Evolutionary conservation across 2,329 filamentous ascomycete genomes (phyloP).

Genomic region (Exophiala sideris): DNA sequence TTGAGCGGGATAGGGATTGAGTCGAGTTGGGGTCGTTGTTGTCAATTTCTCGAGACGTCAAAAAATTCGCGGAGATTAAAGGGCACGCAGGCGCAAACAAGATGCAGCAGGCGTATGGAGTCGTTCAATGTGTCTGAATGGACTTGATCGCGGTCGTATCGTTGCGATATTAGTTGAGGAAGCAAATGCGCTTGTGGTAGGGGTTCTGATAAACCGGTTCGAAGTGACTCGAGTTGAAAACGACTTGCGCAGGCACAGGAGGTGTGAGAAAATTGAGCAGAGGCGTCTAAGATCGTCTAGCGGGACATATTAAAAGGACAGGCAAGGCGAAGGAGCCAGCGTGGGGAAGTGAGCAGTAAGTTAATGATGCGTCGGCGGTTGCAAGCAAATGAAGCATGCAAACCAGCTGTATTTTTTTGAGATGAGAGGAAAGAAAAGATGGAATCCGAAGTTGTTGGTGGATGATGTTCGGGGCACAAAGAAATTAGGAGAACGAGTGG

Average conservation of each 20-base stretch:
- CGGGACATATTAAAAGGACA: constrained; percentile 5
- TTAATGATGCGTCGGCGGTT: neutral
- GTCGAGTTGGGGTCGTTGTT: neutral
- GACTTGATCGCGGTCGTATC: neutral
- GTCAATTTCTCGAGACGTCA: neutral
- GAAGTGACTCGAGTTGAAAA: neutral
- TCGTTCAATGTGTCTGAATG: constrained; percentile 5
- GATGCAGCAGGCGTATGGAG: neutral
- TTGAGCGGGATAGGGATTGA: neutral
- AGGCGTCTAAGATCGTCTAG: neutral
- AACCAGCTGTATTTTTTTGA: constrained; percentile 3
- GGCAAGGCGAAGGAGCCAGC: constrained; percentile 13
- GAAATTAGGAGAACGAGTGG: constrained; percentile 20
- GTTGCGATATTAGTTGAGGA: neutral
- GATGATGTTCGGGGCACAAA: constrained; percentile 20
- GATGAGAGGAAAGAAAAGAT: constrained; percentile 11
- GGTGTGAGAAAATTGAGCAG: neutral
- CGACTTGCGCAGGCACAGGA: neutral
- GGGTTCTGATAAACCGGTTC: too few relatives aligned
- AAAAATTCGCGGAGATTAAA: neutral
- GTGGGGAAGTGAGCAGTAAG: constrained; percentile 2
- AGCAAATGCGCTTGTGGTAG: neutral
- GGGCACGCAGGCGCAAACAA: constrained; percentile 8
- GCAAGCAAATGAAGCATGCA: constrained; percentile 5
- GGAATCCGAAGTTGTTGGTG: constrained; percentile 3